Base-by-base conservation (phyloP, 805 yeast genomes). In the Starmerella kuoi region DNA sequence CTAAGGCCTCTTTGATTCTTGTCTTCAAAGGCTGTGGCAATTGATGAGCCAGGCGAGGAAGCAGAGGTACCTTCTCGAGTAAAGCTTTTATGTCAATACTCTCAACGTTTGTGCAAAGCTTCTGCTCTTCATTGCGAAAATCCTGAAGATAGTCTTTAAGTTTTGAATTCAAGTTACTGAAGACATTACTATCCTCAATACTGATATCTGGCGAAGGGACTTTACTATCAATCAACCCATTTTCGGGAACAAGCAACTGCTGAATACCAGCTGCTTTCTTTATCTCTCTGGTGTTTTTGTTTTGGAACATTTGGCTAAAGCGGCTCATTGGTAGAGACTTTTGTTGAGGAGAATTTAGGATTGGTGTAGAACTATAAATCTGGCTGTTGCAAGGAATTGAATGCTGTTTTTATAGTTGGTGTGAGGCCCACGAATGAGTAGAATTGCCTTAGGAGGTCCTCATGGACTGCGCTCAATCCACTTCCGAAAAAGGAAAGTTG, bases 131-230 rank as follows among this genome's bases (percentile, higher is more conserved):
- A 15, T 31, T 22, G 15, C 30, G 9, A 18, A 42, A 21, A 19
- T 46, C 46, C 11, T 32, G 25, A 19, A 46, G 24, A 11, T 40
- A 6, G 28, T 42, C 42, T 26, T 32, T 30, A 14, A 46, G 17
- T 31, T 42, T 46, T 3, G 44, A 42, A 28, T 41, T 40, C 11
- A 43, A 32, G 12, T 33, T 21, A 12, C 38, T 42, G 21, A 42
- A n/a, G 11, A 31, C 17, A 15, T 4, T 21, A 31, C 22, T 28
- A 3, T n/a, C 26, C n/a, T n/a, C n/a, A n/a, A n/a, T n/a, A 1
- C 18, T 35, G n/a, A 15, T 22, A 23, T 37, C 27, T n/a, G 6
- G 22, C 20, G 31, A 8, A 9, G 25, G 4, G 21, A 6, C 23
- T 21, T 9, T 37, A 5, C 17, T 4, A 26, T 31, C 37, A 20